A percentile compares a stretch with the other conserved stretches of the same genome.
Evolutionary conservation across 371 early-diverging fungal genomes (phyloP).

Genomic region (Rhizopus arrhizus): DNA sequence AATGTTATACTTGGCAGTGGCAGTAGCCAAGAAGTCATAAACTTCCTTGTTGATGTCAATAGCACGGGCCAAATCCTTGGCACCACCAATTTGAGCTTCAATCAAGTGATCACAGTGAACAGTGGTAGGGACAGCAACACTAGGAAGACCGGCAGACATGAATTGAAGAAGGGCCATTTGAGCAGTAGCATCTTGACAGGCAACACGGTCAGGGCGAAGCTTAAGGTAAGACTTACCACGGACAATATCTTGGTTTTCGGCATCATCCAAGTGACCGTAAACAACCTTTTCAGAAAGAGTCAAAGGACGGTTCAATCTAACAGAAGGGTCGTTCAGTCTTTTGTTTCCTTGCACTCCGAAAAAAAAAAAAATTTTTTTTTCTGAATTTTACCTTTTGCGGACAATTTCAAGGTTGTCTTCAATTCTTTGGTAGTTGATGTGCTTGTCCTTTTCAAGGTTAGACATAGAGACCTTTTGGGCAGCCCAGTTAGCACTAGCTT

Average conservation of each 20-base stretch:
- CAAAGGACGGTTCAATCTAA: slow-evolving; percentile 74
- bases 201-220: slow-evolving; percentile 93
- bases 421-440: slow-evolving; percentile 91
- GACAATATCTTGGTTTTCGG: slow-evolving; percentile 75
- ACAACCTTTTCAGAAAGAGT: slow-evolving; percentile 95
- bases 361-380: slow-evolving; percentile 12
- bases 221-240: slow-evolving; percentile 91
- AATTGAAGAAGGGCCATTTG: slow-evolving; percentile 97
- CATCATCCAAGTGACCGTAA: slow-evolving; percentile 93
- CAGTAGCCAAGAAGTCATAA: slow-evolving; percentile 89
- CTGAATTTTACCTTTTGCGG: slow-evolving; percentile 71
- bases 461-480: slow-evolving; percentile 83
- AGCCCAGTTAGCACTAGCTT: slow-evolving; percentile 48
- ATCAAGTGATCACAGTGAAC: slow-evolving; percentile 98
- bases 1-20: slow-evolving; percentile 90
- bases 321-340: not conserved
- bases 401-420: slow-evolving; percentile 90
- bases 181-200: slow-evolving; percentile 97
- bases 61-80: slow-evolving; percentile 83
- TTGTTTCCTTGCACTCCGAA: slow-evolving; percentile 7
- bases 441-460: slow-evolving; percentile 78
- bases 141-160: slow-evolving; percentile 88
- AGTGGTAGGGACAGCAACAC: slow-evolving; percentile 89
- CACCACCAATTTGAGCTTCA: slow-evolving; percentile 88
- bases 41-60: slow-evolving; percentile 92